phyloP scores from a whole-genome alignment of 106 monocot genomes.

The Ottelia alismoides region DNA sequence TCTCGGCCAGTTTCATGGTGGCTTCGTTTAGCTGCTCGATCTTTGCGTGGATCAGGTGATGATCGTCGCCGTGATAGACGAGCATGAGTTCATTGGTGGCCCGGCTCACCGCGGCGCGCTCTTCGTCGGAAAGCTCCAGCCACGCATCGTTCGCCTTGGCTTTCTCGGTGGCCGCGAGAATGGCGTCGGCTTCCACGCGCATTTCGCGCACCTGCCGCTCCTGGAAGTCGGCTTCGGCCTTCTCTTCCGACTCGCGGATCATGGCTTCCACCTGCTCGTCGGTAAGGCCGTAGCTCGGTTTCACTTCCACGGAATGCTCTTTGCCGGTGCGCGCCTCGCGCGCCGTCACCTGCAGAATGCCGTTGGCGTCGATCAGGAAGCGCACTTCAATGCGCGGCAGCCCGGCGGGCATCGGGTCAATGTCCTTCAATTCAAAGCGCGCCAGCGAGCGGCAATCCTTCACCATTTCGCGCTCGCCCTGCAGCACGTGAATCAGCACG shows the following conservation, averaged over 20 bases:
- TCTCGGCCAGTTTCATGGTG: too few species aligned
- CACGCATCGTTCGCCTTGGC: too few species aligned
- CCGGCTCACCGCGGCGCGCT: too few species aligned
- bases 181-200: too few species aligned
- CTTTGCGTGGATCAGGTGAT: too few species aligned
- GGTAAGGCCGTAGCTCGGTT: not conserved
- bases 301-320: constrained; percentile 2
- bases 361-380: constrained; percentile 8
- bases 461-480: constrained; percentile 6
- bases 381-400: constrained; percentile 2
- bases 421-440: not conserved
- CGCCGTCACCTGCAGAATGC: constrained; percentile 1
- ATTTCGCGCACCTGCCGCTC: too few species aligned
- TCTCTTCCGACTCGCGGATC: not conserved
- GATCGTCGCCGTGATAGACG: too few species aligned
- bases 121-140: too few species aligned
- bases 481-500: constrained; percentile 1
- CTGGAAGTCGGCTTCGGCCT: not conserved
- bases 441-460: constrained; percentile 2
- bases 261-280: not conserved
- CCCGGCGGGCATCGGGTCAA: not conserved
- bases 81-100: too few species aligned
- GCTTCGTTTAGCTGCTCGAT: too few species aligned
- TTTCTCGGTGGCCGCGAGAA: too few species aligned
- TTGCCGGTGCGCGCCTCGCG: not conserved